Conservation (phyloP, 2,329 filamentous ascomycete species). For the Epichloe uncinata region DNA sequence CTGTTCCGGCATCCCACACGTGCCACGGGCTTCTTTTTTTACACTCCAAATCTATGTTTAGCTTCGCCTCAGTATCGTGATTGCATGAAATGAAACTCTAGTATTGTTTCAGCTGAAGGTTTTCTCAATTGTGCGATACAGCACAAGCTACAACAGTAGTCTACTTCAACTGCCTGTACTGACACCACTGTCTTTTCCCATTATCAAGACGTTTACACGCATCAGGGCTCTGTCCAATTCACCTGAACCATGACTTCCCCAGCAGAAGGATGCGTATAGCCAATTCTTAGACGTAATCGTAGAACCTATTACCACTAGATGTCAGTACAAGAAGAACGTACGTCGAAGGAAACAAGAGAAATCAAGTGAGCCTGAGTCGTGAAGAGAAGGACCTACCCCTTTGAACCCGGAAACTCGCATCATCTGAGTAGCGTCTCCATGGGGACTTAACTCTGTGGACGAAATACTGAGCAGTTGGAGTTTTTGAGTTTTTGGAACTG, state of each 20-base stretch:
- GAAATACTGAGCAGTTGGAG: constrained; percentile 86
- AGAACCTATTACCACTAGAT: constrained; percentile 46
- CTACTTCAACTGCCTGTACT: not conserved
- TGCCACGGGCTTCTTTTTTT: no score
- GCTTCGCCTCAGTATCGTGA: no score
- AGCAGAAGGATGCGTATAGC: constrained; percentile 57
- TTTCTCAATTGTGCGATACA: not conserved
- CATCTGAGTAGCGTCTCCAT: constrained; percentile 73
- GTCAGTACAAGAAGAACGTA: not conserved
- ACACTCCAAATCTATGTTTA: no score
- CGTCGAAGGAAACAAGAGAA: not conserved
- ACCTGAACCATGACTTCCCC: constrained; percentile 78
- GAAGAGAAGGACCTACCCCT: constrained; percentile 55
- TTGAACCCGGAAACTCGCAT: constrained; percentile 79
- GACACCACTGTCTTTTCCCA: not conserved
- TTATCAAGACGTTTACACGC: not conserved
- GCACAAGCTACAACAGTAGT: not conserved
- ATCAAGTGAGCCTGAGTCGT: not conserved
- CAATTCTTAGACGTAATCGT: constrained; percentile 73
- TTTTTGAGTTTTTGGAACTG: constrained; percentile 93
- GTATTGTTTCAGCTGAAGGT: not conserved
- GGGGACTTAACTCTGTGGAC: constrained; percentile 58
- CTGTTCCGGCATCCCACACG: no score
- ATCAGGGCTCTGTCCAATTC: constrained; percentile 79
- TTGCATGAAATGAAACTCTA: no score